Evolutionary conservation across 2,329 filamentous ascomycete genomes (phyloP).

Genomic region (Fusarium staphyleae): DNA sequence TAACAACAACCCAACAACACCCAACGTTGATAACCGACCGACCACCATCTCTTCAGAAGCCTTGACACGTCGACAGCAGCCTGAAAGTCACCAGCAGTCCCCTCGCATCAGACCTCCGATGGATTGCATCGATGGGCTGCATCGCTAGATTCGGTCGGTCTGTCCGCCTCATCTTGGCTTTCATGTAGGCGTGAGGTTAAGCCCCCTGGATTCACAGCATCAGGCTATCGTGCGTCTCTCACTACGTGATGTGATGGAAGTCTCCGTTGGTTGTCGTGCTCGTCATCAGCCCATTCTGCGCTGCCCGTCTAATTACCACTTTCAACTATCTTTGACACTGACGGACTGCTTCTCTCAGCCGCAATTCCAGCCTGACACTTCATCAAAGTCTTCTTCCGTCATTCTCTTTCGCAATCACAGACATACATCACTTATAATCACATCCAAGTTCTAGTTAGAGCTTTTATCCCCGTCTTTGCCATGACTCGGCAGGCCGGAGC

Average conservation of each 20-base stretch:
- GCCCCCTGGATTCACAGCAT: neutral
- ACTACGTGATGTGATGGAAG: neutral
- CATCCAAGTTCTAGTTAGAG: slow-evolving; percentile 12
- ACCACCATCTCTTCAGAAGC: neutral
- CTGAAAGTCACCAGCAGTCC: slow-evolving; percentile 1
- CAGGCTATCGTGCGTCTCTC: too few species aligned
- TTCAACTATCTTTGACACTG: neutral
- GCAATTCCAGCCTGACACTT: slow-evolving; percentile 13
- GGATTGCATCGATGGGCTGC: slow-evolving; percentile 13
- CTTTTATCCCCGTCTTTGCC: slow-evolving; percentile 6
- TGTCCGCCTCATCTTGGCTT: slow-evolving; percentile 20
- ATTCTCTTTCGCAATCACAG: slow-evolving; percentile 15
- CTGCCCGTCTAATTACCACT: slow-evolving; percentile 13
- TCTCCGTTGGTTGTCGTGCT: neutral
- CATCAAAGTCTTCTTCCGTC: slow-evolving; percentile 4
- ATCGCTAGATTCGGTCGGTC: slow-evolving; percentile 9
- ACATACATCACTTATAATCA: slow-evolving; percentile 15
- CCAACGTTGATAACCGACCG: slow-evolving; percentile 7
- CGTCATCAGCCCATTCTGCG: slow-evolving; percentile 17
- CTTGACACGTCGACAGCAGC: slow-evolving; percentile 11
- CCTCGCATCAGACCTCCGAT: slow-evolving; percentile 16
- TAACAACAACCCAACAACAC: slow-evolving; percentile 5
- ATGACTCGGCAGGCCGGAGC: slow-evolving; percentile 18
- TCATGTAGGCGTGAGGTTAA: slow-evolving; percentile 1
- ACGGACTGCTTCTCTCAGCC: slow-evolving; percentile 11